A percentile compares a stretch with the other conserved stretches of the same genome.
Evolutionary conservation across 129 eudicot genomes (phyloP).

Genomic region (Gnaphalium uliginosum): DNA sequence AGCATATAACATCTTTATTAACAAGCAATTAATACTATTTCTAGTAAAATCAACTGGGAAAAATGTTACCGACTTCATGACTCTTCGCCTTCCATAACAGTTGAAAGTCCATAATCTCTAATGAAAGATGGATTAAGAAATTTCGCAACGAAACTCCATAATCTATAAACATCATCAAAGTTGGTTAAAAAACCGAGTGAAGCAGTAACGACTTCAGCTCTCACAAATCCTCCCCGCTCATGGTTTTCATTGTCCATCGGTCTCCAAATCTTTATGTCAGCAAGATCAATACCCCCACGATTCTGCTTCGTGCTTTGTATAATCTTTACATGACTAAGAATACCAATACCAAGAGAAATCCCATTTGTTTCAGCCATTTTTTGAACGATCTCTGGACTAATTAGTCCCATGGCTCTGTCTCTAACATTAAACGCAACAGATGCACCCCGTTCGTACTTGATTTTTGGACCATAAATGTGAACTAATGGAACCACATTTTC

Average conservation of each 20-base stretch:
- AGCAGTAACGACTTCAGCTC: slow-evolving; percentile 90
- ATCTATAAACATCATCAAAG: slow-evolving; percentile 84
- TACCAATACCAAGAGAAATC: slow-evolving; percentile 73
- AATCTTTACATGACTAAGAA: slow-evolving; percentile 71
- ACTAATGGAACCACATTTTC: slow-evolving; percentile 56
- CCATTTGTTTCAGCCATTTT: slow-evolving; percentile 76
- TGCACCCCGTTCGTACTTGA: slow-evolving; percentile 92
- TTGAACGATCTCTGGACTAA: slow-evolving; percentile 74
- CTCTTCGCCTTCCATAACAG: slow-evolving; percentile 56
- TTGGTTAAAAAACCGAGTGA: slow-evolving; percentile 81
- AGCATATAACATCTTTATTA: background rate
- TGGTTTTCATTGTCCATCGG: slow-evolving; percentile 64
- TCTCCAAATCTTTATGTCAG: slow-evolving; percentile 70
- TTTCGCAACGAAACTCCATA: slow-evolving; percentile 84
- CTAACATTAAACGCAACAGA: slow-evolving; percentile 84
- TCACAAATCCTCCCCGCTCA: slow-evolving; percentile 61
- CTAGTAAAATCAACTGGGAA: background rate
- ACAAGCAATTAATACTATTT: background rate
- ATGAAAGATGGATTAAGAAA: slow-evolving; percentile 70
- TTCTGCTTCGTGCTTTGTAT: slow-evolving; percentile 53
- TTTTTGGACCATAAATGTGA: slow-evolving; percentile 89
- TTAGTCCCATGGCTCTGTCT: slow-evolving; percentile 52
- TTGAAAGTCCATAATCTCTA: slow-evolving; percentile 56
- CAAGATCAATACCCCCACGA: slow-evolving; percentile 38
- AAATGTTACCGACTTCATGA: background rate